These are phyloP conservation scores for Penicillium polonicum DNA, from an alignment of 2,329 filamentous ascomycete species.

Conservation along the genomic window DNA sequence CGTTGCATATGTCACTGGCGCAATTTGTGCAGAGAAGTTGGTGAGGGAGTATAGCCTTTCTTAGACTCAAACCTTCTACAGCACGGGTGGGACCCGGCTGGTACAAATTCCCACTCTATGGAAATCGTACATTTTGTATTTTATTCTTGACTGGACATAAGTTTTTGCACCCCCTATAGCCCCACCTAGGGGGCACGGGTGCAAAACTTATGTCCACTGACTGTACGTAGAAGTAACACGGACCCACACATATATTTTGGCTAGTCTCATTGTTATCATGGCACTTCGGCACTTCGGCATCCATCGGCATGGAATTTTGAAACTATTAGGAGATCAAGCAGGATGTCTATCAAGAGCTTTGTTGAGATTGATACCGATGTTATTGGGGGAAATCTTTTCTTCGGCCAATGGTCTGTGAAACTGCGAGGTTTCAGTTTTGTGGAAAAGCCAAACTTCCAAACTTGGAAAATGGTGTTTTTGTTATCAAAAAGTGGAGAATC, in stretches of 20 bases:
- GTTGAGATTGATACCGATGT: neutral
- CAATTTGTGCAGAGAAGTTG: conserved; percentile 54
- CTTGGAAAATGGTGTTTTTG: neutral
- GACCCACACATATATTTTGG: neutral
- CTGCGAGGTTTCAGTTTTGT: neutral
- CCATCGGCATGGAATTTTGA: neutral
- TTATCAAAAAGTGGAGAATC: neutral
- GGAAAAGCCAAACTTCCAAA: neutral
- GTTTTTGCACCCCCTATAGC: too few relatives aligned
- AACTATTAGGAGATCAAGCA: neutral
- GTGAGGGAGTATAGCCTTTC: conserved; percentile 46
- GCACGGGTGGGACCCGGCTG: neutral
- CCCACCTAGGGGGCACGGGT: too few relatives aligned
- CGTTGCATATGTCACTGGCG: conserved; percentile 55
- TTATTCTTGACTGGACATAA: neutral
- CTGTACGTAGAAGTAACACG: too few relatives aligned
- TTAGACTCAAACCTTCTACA: neutral
- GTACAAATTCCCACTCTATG: neutral
- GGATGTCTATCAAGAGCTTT: neutral
- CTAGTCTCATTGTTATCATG: neutral
- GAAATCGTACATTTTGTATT: neutral
- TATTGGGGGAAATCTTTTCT: neutral
- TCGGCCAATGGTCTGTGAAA: neutral
- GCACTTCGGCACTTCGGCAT: neutral
- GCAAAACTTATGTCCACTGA: too few relatives aligned